Evolutionary conservation across 768 basidiomycete species (phyloP).

Genomic region (Psilocybe azurescens): DNA sequence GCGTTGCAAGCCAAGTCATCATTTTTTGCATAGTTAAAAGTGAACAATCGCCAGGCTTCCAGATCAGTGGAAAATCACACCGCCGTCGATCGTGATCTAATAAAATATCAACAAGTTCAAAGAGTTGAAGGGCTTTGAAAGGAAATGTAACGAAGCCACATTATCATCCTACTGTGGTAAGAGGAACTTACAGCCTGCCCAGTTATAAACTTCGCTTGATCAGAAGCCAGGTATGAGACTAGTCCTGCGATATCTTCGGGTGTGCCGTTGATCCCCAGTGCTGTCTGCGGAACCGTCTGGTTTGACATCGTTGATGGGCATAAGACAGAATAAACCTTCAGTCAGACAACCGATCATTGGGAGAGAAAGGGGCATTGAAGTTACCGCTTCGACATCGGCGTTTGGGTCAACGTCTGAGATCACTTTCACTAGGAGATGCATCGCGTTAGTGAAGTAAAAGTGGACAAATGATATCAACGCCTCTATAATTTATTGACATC

Average conservation of each 20-base stretch:
- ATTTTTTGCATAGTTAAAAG: not conserved
- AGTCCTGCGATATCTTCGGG: conserved; percentile 20
- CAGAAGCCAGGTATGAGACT: conserved; percentile 17
- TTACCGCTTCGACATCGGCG: too few species aligned
- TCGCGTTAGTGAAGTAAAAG: too few species aligned
- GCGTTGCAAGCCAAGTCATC: too few species aligned
- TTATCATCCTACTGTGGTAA: not conserved
- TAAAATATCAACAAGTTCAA: not conserved
- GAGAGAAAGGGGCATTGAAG: too few species aligned
- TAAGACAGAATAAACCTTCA: too few species aligned
- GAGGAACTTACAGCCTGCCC: conserved; percentile 5
- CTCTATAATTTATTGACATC: too few species aligned
- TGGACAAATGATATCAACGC: not conserved
- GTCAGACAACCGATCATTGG: too few species aligned
- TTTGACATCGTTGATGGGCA: too few species aligned
- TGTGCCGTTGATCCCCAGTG: conserved; percentile 5
- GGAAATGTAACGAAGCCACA: not conserved
- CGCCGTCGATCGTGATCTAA: not conserved
- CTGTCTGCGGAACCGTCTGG: not conserved
- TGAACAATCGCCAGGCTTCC: not conserved
- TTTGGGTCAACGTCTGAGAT: too few species aligned
- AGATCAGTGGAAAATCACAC: not conserved
- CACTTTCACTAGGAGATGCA: not conserved
- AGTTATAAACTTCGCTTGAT: conserved; percentile 14
- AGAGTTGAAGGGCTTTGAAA: too few species aligned